These are phyloP conservation scores for Metarhizium brunneum DNA, from an alignment of 2,329 filamentous ascomycete genomes.

Conservation along the genomic window DNA sequence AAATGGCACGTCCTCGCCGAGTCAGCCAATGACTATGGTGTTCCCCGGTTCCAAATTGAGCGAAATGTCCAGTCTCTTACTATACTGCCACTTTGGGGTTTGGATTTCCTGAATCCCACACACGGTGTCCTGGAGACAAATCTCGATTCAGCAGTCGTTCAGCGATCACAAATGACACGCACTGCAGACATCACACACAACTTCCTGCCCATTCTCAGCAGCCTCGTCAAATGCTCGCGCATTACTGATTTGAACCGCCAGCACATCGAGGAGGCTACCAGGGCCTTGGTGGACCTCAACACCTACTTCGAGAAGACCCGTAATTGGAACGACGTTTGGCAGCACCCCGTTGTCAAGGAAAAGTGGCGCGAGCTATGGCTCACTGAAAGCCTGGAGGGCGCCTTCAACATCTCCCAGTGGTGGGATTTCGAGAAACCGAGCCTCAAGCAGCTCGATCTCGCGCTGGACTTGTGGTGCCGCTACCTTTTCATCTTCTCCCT, in stretches of 20 bases:
- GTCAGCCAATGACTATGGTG: neutral
- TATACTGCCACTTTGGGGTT: neutral
- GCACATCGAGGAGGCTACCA: neutral
- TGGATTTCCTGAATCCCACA: neutral
- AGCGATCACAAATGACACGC: neutral
- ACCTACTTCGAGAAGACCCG: neutral
- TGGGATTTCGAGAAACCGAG: neutral
- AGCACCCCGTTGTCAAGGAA: neutral
- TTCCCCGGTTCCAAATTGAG: slow-evolving; percentile 1
- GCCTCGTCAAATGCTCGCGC: neutral
- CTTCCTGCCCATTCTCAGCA: neutral
- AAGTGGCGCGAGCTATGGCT: neutral
- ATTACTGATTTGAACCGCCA: neutral
- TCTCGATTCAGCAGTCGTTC: neutral
- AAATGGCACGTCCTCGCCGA: neutral
- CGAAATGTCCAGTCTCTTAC: neutral
- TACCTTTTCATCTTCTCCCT: neutral
- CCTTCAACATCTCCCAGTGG: neutral
- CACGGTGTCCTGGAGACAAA: neutral
- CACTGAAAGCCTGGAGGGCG: neutral
- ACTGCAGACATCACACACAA: neutral
- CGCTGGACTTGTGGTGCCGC: neutral
- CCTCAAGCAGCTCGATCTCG: neutral
- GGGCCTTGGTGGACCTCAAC: neutral
- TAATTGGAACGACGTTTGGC: neutral